Base-by-base conservation (phyloP, 2,329 filamentous ascomycete genomes). In the Ophiostoma sp. region DNA sequence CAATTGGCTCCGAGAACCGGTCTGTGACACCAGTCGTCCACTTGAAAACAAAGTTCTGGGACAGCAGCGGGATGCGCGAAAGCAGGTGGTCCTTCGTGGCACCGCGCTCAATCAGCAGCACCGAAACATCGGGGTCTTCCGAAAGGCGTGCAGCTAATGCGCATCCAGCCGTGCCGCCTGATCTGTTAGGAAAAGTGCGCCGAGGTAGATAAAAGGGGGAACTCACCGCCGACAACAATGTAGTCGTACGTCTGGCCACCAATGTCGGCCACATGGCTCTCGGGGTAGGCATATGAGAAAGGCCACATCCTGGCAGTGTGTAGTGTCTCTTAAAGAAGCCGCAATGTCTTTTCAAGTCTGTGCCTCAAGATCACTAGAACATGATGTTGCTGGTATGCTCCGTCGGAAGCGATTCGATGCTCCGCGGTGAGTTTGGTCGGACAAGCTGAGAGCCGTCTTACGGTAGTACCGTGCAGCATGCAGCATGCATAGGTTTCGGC, bases 141-240 rank as follows among this genome's bases (percentile, higher is more conserved):
- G 75, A 77, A 1, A 84, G 75, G 49, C 81, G 78, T 36, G 79
- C 79, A 4, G 81, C 82, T 65, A 83, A 69, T 2, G 80, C 79
- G 73, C 80, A 81, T 41, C 81, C 81, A 42, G 81, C 79, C 2
- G 81, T 82, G 36, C 82, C 81, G 55, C 81, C 80, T 75, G 62
- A 45, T 12, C 5, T 14, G 62, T 45, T 27, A 7, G 27, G 8
- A 9, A 67, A 12, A 7, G 11, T 45, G 38, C 16, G 16, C 18
- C 18, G 16, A 45, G 9, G 3, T 1, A 4, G 55, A 66, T 40
- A 38, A 27, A 18, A 18, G n/a, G 11, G 38, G 6, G 36, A 8
- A 18, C 71, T 68, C 52, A 75, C 74, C 76, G 65, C 81, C 81
- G 12, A 81, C 79, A 67, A 83, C 77, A 71, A 83, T 73, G 74